Evolutionary conservation across 306 rosid genomes (phyloP), one percentile per base, ranked within the genome.

Genomic region (Comarum palustre): DNA sequence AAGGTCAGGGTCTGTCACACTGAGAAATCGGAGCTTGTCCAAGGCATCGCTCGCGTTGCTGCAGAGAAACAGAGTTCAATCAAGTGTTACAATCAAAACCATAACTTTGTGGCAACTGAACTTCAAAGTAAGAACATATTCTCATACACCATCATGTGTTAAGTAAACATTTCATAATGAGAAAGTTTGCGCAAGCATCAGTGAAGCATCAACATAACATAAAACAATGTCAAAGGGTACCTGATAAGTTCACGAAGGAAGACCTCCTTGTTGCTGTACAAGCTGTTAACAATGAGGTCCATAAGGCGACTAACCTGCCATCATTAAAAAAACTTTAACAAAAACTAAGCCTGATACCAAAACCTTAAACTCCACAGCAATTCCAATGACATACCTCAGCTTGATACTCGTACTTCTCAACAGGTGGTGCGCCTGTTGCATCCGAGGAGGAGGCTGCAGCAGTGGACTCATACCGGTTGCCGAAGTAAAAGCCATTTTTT

Each of bases 11-110:
- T 90, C 88, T 4, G 93, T 91, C 62, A 95, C 96, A 83, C 96
- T 80, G 64, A 95, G 84, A 85, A 91, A 90, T 42, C 96, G 91
- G 82, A 95, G 86, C 85, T 95, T 95, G 82, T 95, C 96, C 96
- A 95, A 81, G 51, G 99, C 99, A 83, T 95, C 99, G 69, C 99
- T 95, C 65, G 99, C 99, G 86, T 95, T 95, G 75, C 99, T 95
- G 86, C 57, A 22, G 55, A 62, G 15, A 75, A 4, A 19, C 73
- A 52, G 16, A 68, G 16, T 43, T 27, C 17, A 13, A 47, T 2
- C 43, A 67, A n/a, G 32, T 29, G 55, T 48, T 41, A 38, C 27
- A 24, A 41, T 51, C 25, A n/a, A 50, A 20, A 50, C 64, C 38
- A 39, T 54, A 51, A 54, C 54, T 19, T 31, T 1, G 36, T 19